Percentiles rank a stretch among this genome's conserved stretches.
These are phyloP conservation scores for Monosiga brevicollis DNA, from an alignment of 78 protist genomes.

Conservation along the genomic window DNA sequence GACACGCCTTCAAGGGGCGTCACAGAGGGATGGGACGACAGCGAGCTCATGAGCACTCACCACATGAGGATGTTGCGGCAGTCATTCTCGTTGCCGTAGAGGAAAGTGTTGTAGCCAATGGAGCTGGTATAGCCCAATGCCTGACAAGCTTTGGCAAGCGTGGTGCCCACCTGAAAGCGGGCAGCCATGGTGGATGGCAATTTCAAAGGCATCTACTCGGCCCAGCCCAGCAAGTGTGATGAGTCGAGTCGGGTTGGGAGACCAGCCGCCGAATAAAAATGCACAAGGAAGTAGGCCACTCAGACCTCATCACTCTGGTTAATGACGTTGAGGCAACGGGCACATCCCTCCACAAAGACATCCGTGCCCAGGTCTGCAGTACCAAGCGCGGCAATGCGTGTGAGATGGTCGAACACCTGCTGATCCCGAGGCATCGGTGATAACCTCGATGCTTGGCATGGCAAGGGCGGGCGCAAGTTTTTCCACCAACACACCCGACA, in stretches of 20 bases:
- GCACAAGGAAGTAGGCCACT: not conserved
- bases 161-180: not conserved
- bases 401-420: too few species aligned
- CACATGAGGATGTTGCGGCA: not conserved
- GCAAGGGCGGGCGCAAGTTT: too few species aligned
- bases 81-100: not conserved
- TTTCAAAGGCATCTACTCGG: not conserved
- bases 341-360: not conserved
- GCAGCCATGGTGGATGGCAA: not conserved
- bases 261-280: not conserved
- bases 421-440: too few species aligned
- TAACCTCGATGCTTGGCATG: too few species aligned
- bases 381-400: not conserved
- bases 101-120: not conserved
- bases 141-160: not conserved
- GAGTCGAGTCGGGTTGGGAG: not conserved
- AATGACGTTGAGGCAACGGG: not conserved
- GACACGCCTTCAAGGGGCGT: not conserved
- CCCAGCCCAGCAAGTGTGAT: not conserved
- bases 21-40: not conserved
- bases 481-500: too few species aligned
- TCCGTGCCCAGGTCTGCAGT: not conserved
- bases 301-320: not conserved
- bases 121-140: not conserved
- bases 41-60: not conserved